phyloP scores from a whole-genome alignment of 305 asterid species.

The Solanum hybrid region DNA sequence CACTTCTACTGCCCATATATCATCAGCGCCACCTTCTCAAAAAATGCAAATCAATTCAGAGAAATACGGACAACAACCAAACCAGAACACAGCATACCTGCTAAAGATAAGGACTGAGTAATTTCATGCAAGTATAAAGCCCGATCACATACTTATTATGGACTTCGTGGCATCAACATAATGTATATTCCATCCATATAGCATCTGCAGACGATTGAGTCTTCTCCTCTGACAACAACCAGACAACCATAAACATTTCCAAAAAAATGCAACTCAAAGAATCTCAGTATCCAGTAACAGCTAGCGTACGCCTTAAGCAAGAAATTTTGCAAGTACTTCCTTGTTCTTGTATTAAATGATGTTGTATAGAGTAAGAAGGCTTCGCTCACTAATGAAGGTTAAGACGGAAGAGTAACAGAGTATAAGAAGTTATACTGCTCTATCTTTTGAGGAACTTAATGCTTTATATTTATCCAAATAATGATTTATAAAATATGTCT shows the following conservation, averaged over 20 bases:
- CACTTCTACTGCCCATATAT: constrained; percentile 51
- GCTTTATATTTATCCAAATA: not conserved
- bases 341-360: not conserved
- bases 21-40: constrained; percentile 34
- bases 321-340: not conserved
- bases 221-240: constrained; percentile 61
- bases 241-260: not conserved
- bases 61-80: not conserved
- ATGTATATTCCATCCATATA: constrained; percentile 77
- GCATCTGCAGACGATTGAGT: constrained; percentile 55
- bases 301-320: not conserved
- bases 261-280: not conserved
- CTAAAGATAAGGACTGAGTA: not conserved
- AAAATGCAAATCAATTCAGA: constrained; percentile 7
- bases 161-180: constrained; percentile 61
- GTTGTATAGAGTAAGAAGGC: not conserved
- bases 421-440: not conserved
- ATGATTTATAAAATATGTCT: not conserved
- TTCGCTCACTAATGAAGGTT: not conserved
- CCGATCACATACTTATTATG: constrained; percentile 32
- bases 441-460: not conserved
- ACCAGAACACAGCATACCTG: not conserved
- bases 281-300: not conserved
- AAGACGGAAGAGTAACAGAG: not conserved
- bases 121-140: not conserved